Percentiles rank a stretch among this genome's conserved stretches.
phyloP scores from a whole-genome alignment of 805 yeast genomes.

The Tetrapisispora iriomotensis region DNA sequence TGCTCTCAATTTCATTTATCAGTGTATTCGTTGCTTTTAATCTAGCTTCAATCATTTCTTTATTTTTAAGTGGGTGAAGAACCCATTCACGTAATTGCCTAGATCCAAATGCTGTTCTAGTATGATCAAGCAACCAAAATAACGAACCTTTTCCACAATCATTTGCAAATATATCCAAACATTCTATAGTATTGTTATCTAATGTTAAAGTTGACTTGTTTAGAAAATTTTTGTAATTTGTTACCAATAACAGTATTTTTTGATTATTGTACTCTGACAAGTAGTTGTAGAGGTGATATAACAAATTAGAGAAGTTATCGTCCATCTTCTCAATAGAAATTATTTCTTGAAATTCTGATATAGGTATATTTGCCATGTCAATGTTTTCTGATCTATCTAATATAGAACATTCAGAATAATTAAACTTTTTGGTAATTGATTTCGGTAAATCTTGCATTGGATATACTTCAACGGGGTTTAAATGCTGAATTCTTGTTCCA shows the following conservation, averaged over 20 bases:
- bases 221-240: constrained; percentile 43
- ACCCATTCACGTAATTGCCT: constrained; percentile 66
- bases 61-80: constrained; percentile 53
- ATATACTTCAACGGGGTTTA: constrained; percentile 70
- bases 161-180: constrained; percentile 71
- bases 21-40: constrained; percentile 49
- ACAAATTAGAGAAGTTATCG: constrained; percentile 7
- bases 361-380: not conserved
- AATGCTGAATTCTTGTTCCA: constrained; percentile 62
- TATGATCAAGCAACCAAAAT: constrained; percentile 71
- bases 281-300: constrained; percentile 39
- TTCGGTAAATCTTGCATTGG: constrained; percentile 7
- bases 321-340: not conserved
- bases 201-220: constrained; percentile 38
- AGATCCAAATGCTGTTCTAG: constrained; percentile 68
- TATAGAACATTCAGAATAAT: constrained; percentile 3
- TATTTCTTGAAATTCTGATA: not conserved
- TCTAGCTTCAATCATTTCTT: constrained; percentile 48
- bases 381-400: constrained; percentile 6
- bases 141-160: constrained; percentile 54
- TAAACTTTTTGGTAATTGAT: constrained; percentile 31
- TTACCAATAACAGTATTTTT: constrained; percentile 40
- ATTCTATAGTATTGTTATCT: constrained; percentile 55
- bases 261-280: constrained; percentile 55
- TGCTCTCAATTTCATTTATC: constrained; percentile 29